These are phyloP conservation scores for Fusarium robinianum DNA, from an alignment of 2,329 filamentous ascomycete species.

Conservation along the genomic window DNA sequence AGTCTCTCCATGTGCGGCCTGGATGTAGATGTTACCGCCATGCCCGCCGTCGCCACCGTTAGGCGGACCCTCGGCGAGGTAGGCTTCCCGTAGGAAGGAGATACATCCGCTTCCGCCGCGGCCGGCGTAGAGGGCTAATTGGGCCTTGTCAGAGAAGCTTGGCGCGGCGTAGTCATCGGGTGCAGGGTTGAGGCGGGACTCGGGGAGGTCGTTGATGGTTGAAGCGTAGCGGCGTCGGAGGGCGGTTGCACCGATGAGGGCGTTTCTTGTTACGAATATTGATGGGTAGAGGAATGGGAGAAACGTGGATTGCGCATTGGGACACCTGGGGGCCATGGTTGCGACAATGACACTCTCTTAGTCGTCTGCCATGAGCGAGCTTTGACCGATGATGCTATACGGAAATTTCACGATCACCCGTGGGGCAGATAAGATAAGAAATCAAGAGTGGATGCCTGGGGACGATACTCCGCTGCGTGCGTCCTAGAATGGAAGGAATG, in stretches of 20 bases:
- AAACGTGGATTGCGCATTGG: constrained; percentile 31
- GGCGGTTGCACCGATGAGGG: constrained; percentile 10
- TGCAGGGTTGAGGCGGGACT: constrained; percentile 73
- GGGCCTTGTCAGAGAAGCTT: constrained; percentile 85
- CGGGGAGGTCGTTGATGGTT: constrained; percentile 45
- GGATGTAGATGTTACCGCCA: constrained; percentile 92
- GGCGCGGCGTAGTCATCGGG: constrained; percentile 84
- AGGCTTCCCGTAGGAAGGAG: constrained; percentile 91
- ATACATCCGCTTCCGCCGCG: constrained; percentile 89
- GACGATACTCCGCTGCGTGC: too few relatives aligned
- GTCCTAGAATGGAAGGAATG: too few relatives aligned
- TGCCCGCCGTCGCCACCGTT: constrained; percentile 95
- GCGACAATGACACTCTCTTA: constrained; percentile 5
- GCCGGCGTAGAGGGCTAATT: constrained; percentile 76
- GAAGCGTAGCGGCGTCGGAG: constrained; percentile 34
- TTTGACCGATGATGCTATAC: not conserved
- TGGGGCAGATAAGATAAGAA: constrained; percentile 36
- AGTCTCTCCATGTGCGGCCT: constrained; percentile 88
- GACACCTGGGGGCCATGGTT: constrained; percentile 38
- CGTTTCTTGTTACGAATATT: constrained; percentile 39
- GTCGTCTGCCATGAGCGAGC: not conserved
- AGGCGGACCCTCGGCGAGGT: constrained; percentile 82
- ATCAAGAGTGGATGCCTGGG: not conserved
- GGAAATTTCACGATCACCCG: too few relatives aligned
- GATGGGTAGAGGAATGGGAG: constrained; percentile 56